These are phyloP conservation scores for Paramarasmius palmivorus DNA, from an alignment of 1,284 basidiomycete species.

Conservation along the genomic window DNA sequence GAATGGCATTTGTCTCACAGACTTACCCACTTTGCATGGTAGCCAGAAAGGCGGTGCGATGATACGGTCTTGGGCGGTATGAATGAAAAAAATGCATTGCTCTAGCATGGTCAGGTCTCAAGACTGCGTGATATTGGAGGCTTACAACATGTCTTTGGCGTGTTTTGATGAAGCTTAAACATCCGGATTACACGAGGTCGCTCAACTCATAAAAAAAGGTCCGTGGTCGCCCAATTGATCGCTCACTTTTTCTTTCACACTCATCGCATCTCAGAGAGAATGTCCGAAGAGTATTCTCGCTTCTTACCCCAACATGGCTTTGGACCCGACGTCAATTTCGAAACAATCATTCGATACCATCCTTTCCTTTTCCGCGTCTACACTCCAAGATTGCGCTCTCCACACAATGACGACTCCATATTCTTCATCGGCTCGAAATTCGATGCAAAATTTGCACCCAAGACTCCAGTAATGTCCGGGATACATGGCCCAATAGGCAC, in stretches of 20 bases:
- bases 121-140: background rate
- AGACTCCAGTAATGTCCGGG: constrained; percentile 9
- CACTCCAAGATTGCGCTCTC: constrained; percentile 62
- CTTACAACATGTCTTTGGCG: background rate
- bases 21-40: too few relatives aligned
- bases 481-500: constrained; percentile 40
- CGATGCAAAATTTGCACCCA: constrained; percentile 35
- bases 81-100: too few relatives aligned
- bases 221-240: background rate
- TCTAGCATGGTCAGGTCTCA: too few relatives aligned
- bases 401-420: constrained; percentile 54
- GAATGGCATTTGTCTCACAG: too few relatives aligned
- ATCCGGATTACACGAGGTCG: constrained; percentile 2
- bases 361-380: constrained; percentile 77
- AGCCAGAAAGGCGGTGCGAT: too few relatives aligned
- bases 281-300: constrained; percentile 7
- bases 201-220: background rate
- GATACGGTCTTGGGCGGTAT: too few relatives aligned
- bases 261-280: constrained; percentile 7
- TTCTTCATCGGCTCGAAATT: constrained; percentile 68
- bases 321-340: constrained; percentile 59
- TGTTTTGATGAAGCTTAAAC: background rate
- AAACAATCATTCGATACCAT: constrained; percentile 58
- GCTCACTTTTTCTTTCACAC: constrained; percentile 8
- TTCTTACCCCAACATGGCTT: constrained; percentile 68